A percentile compares a stretch with the other conserved stretches of the same genome.
Conservation (phyloP, 306 rosid genomes). For the Aeschynomene evenia region DNA sequence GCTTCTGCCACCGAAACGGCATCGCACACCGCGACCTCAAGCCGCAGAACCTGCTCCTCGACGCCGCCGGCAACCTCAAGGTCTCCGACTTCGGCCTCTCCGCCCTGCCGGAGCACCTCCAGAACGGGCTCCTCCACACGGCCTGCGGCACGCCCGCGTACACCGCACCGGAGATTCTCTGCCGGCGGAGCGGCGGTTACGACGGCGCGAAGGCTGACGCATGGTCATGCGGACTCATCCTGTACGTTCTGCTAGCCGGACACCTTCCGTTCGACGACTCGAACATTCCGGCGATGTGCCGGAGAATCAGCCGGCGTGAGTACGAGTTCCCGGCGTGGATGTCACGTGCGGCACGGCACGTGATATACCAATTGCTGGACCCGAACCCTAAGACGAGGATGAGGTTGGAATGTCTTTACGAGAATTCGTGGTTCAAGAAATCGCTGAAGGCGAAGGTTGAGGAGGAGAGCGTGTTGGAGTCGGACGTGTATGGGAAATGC, state of each 20-base stretch:
- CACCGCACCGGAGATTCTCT: conserved; percentile 79
- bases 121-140: conserved; percentile 74
- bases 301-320: conserved; percentile 55
- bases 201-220: conserved; percentile 85
- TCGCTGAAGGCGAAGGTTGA: conserved; percentile 22
- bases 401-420: conserved; percentile 38
- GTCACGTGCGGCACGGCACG: conserved; percentile 50
- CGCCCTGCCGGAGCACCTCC: conserved; percentile 74
- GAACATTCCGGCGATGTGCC: conserved; percentile 64
- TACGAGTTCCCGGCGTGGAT: conserved; percentile 60
- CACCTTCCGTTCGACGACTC: conserved; percentile 66
- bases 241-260: conserved; percentile 67
- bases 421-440: conserved; percentile 58
- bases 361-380: conserved; percentile 63
- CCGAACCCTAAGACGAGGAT: conserved; percentile 72
- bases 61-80: conserved; percentile 57
- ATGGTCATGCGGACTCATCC: conserved; percentile 91
- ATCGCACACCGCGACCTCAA: conserved; percentile 86
- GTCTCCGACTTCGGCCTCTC: conserved; percentile 93
- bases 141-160: conserved; percentile 94
- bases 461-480: conserved; percentile 27
- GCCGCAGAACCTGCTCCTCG: conserved; percentile 87
- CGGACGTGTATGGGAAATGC: conserved; percentile 9
- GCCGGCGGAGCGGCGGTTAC: conserved; percentile 48
- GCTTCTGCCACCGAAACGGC: conserved; percentile 76